Evolutionary conservation across 139 green algal genomes (phyloP).

Genomic region (Chlamydomonas incerta): DNA sequence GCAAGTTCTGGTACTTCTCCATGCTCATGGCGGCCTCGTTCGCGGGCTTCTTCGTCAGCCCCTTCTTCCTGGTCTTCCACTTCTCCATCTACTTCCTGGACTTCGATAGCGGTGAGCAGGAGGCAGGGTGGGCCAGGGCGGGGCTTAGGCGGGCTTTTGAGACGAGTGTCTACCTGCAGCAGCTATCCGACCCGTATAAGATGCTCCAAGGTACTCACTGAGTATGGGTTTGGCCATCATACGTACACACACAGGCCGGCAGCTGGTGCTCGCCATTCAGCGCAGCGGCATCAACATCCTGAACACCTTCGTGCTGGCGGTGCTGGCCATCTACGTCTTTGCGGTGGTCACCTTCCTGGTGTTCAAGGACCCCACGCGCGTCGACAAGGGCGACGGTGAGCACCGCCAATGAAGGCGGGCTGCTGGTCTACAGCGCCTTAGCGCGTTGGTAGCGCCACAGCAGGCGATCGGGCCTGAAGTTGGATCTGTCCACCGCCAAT

Average conservation of each 20-base stretch:
- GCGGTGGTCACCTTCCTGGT: constrained; percentile 46
- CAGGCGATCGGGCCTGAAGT: no score
- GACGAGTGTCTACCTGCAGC: no score
- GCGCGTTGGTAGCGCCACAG: no score
- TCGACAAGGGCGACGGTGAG: constrained; percentile 18
- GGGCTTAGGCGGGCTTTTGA: no score
- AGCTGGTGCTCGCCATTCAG: constrained; percentile 47
- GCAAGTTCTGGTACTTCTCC: constrained; percentile 51
- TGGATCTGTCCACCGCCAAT: no score
- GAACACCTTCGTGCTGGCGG: constrained; percentile 48
- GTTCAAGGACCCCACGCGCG: constrained; percentile 37
- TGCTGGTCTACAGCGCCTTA: no score
- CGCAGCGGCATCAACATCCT: constrained; percentile 46
- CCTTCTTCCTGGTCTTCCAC: constrained; percentile 54
- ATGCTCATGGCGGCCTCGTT: constrained; percentile 42
- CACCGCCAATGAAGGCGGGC: no score
- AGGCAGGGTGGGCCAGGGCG: no score
- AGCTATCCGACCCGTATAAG: no score
- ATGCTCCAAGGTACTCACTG: no score
- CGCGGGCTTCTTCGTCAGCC: constrained; percentile 39
- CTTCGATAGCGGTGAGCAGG: constrained; percentile 41
- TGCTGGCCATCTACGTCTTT: constrained; percentile 53
- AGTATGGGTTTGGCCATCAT: no score
- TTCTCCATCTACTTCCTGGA: constrained; percentile 52
- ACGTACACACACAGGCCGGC: constrained; percentile 8